Evolutionary conservation across 2,329 filamentous ascomycete genomes (phyloP).

Genomic region (Elsinoe australis): DNA sequence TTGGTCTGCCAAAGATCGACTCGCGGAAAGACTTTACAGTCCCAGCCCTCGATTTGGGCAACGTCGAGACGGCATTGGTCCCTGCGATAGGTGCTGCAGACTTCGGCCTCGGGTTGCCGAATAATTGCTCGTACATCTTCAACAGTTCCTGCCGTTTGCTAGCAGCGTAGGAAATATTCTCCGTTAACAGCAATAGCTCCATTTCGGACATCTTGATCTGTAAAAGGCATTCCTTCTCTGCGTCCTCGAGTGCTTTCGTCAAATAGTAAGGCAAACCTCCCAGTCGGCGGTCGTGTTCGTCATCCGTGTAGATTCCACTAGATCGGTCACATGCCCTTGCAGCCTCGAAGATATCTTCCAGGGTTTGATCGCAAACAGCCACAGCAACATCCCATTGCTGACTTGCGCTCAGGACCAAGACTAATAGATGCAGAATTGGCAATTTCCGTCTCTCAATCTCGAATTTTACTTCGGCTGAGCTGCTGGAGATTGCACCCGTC

Average conservation of each 20-base stretch:
- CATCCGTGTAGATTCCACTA: constrained; percentile 33
- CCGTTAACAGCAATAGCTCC: constrained; percentile 69
- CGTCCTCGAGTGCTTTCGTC: constrained; percentile 71
- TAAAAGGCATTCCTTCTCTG: constrained; percentile 79
- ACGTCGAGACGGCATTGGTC: constrained; percentile 21
- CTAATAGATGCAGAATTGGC: constrained; percentile 84
- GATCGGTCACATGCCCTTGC: constrained; percentile 8
- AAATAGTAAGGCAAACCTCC: constrained; percentile 29
- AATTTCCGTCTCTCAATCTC: constrained; percentile 57
- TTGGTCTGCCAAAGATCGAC: constrained; percentile 67
- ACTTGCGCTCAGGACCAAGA: constrained; percentile 74
- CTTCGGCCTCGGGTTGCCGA: constrained; percentile 55
- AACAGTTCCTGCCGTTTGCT: constrained; percentile 82
- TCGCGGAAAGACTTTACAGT: constrained; percentile 51
- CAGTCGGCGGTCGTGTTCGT: neutral
- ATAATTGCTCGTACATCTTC: constrained; percentile 71
- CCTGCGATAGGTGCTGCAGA: constrained; percentile 44
- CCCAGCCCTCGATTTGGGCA: constrained; percentile 26
- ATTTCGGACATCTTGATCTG: constrained; percentile 95
- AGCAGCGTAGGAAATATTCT: constrained; percentile 77
- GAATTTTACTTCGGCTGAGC: constrained; percentile 16
- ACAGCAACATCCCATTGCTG: constrained; percentile 76
- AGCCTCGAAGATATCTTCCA: constrained; percentile 69
- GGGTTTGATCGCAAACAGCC: constrained; percentile 78
- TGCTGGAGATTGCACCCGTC: neutral